Evolutionary conservation across 169 alveolate genomes (phyloP).

Genomic region (Miamiensis avidus): DNA sequence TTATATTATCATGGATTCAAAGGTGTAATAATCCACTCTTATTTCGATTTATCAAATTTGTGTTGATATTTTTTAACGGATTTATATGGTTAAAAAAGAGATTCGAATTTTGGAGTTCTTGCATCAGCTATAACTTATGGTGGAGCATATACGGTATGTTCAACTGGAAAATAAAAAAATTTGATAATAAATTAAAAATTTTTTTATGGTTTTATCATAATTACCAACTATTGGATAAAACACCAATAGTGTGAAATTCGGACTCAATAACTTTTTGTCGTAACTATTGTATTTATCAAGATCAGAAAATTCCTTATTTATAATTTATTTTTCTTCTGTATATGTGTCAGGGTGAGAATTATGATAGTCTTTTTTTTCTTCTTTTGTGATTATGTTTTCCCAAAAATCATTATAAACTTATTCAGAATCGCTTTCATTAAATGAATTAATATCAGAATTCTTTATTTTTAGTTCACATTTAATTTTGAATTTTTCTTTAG

Average conservation of each 20-base stretch:
- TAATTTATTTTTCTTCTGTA: background rate
- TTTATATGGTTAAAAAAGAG: background rate
- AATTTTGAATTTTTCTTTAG: background rate
- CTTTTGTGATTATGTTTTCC: background rate
- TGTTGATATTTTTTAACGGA: background rate
- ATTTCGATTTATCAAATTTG: no score
- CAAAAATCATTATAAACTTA: background rate
- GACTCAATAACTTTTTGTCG: background rate
- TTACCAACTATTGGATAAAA: background rate
- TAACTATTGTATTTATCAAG: background rate
- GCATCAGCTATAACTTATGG: background rate
- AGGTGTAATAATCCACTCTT: background rate
- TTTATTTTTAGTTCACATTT: background rate
- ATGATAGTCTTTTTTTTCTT: background rate
- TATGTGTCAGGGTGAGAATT: background rate
- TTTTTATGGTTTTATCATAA: no score
- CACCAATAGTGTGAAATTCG: background rate
- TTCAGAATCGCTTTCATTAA: background rate
- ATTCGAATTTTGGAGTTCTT: background rate
- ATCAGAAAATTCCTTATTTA: background rate
- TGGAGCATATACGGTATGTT: background rate
- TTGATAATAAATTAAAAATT: no score
- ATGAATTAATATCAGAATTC: no score
- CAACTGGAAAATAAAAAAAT: background rate
- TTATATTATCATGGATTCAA: background rate